phyloP scores from a whole-genome alignment of 2,329 filamentous ascomycete species.

The Colletotrichum musicola region DNA sequence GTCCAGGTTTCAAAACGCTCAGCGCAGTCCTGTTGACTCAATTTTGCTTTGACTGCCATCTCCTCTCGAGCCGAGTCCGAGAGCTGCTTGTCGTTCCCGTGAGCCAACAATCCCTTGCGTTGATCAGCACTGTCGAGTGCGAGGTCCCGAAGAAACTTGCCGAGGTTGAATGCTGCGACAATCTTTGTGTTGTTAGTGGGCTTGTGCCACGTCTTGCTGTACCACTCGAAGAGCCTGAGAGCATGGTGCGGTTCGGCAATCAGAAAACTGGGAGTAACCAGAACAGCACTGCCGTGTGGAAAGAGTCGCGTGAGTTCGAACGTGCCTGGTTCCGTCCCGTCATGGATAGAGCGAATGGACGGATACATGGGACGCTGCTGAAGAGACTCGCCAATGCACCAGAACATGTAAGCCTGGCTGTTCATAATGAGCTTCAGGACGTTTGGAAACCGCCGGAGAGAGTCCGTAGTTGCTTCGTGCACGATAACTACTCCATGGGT shows the following conservation, averaged over 20 bases:
- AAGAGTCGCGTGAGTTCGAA: constrained; percentile 44
- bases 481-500: constrained; percentile 55
- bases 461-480: constrained; percentile 56
- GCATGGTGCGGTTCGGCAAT: constrained; percentile 52
- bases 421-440: constrained; percentile 50
- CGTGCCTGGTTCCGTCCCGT: constrained; percentile 15
- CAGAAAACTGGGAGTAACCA: constrained; percentile 59
- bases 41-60: not conserved
- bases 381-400: constrained; percentile 55
- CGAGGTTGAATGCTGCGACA: constrained; percentile 46
- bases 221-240: constrained; percentile 53
- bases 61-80: not conserved
- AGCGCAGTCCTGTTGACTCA: constrained; percentile 30
- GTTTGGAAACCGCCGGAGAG: constrained; percentile 54
- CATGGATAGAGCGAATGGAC: constrained; percentile 24
- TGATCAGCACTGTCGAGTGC: constrained; percentile 14
- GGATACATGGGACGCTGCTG: constrained; percentile 39
- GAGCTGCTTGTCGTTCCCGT: not conserved
- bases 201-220: constrained; percentile 30
- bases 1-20: constrained; percentile 31
- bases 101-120: constrained; percentile 9
- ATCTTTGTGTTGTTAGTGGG: constrained; percentile 41
- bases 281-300: constrained; percentile 47
- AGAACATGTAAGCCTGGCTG: constrained; percentile 50
- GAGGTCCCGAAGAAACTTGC: constrained; percentile 48